These are phyloP conservation scores for Xylaria sp. DNA, from an alignment of 2,329 filamentous ascomycete genomes.

Conservation along the genomic window DNA sequence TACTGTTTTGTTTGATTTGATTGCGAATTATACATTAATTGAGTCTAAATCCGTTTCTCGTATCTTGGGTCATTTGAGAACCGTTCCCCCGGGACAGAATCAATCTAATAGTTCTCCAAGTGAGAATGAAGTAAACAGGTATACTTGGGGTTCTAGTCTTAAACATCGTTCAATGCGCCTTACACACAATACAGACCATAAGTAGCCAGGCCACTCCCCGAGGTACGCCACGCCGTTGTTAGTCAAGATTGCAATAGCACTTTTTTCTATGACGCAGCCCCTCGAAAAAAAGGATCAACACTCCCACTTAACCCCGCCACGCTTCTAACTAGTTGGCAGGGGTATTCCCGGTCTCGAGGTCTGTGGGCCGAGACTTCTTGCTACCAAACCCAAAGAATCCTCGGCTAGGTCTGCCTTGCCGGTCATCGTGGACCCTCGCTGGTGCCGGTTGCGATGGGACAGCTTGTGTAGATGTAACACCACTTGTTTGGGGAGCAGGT, in stretches of 20 bases:
- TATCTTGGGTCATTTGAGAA: not conserved
- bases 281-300: not conserved
- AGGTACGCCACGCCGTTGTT: constrained; percentile 8
- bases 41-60: constrained; percentile 9
- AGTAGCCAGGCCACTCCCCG: constrained; percentile 12
- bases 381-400: constrained; percentile 50
- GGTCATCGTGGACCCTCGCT: constrained; percentile 44
- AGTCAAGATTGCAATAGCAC: constrained; percentile 31
- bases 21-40: constrained; percentile 19
- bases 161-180: not conserved
- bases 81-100: not conserved
- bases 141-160: not conserved
- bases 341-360: constrained; percentile 44
- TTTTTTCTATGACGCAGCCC: constrained; percentile 13
- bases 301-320: constrained; percentile 36
- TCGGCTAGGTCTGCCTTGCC: constrained; percentile 39
- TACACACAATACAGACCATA: not conserved
- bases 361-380: constrained; percentile 46
- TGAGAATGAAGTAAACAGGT: not conserved
- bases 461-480: constrained; percentile 37
- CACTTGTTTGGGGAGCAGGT: constrained; percentile 43
- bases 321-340: constrained; percentile 30
- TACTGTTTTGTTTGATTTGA: constrained; percentile 5
- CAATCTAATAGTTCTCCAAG: not conserved
- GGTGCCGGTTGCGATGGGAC: constrained; percentile 41